Conservation (phyloP, 495 filamentous ascomycete species). For the Neurospora sp. region DNA sequence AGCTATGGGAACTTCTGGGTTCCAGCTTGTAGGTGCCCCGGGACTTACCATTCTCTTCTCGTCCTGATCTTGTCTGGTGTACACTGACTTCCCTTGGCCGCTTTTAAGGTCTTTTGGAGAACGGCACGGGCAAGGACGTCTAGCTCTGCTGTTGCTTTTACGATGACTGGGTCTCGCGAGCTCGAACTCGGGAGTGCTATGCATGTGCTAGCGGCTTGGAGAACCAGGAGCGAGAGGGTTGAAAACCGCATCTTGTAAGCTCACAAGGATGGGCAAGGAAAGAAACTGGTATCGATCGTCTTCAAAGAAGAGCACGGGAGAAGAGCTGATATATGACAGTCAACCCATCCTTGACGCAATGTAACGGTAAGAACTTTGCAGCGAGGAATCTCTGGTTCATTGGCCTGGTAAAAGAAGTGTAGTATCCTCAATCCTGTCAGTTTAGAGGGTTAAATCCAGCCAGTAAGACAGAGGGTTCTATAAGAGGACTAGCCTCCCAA, state of each 20-base stretch:
- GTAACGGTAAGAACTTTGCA: not conserved
- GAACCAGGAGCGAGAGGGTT: not conserved
- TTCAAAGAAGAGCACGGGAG: not conserved
- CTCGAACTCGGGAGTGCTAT: not conserved
- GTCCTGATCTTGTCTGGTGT: constrained; percentile 28
- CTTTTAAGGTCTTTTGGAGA: not conserved
- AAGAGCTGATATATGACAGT: not conserved
- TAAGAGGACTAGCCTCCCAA: no score
- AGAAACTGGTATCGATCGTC: not conserved
- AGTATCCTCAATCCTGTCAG: no score
- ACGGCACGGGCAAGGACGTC: not conserved
- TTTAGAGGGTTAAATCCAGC: no score
- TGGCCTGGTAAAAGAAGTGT: not conserved
- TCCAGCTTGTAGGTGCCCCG: not conserved
- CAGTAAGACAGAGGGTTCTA: no score
- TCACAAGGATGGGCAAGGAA: not conserved
- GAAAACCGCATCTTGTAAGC: not conserved
- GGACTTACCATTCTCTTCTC: constrained; percentile 14
- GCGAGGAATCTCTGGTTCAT: not conserved
- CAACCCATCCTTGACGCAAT: not conserved
- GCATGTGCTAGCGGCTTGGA: not conserved
- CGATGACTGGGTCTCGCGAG: not conserved
- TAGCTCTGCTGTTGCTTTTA: not conserved
- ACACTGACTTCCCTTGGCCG: not conserved
- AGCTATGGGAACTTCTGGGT: not conserved